Evolutionary conservation across 176 grass and related monocot genomes (phyloP), one percentile per base, ranked within the genome.

Genomic region (Puya raimondii): DNA sequence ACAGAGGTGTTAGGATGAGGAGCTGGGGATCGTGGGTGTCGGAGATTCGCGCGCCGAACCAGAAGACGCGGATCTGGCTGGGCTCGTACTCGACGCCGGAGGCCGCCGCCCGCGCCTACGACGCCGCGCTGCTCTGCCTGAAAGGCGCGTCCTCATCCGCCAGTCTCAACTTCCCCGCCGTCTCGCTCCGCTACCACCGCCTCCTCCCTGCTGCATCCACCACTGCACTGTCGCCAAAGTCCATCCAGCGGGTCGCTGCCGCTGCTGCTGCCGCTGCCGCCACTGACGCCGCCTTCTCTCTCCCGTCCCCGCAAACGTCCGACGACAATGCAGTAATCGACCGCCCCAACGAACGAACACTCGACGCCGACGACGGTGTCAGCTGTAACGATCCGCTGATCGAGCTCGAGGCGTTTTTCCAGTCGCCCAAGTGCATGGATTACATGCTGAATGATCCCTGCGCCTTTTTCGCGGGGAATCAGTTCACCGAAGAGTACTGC

Each of bases 11-110:
- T 57, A 58, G 91, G 58, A 96, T 96, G 91, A 65, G 91, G 76
- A 96, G 88, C 74, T 96, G 91, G 91, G 91, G 91, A 0, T 91
- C 91, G 10, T 96, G 91, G 91, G 91, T 96, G 56, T 96, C 91
- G 26, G 91, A 96, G 88, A 85, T 96, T 58, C 70, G 88, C 14
- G 88, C 88, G 23, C 91, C 91, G 4, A 78, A 75, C 12, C 91
- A 91, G 78, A 96, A 96, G 82, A 88, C 85, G 15, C 48, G 91
- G 85, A 96, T 96, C 58, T 96, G 91, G 91, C 83, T 96, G 2
- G 91, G 91, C 0, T 96, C 91, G 50, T 85, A 96, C 73, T 88
- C 91, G 63, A 91, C 88, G 23, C 74, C 91, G 17, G 88, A 96
- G 74, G 91, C 91, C 5, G 91, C 91, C 13, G 91, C 91, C 58